These are phyloP conservation scores for Malus domestica DNA, from an alignment of 306 rosid species.

Conservation along the genomic window DNA sequence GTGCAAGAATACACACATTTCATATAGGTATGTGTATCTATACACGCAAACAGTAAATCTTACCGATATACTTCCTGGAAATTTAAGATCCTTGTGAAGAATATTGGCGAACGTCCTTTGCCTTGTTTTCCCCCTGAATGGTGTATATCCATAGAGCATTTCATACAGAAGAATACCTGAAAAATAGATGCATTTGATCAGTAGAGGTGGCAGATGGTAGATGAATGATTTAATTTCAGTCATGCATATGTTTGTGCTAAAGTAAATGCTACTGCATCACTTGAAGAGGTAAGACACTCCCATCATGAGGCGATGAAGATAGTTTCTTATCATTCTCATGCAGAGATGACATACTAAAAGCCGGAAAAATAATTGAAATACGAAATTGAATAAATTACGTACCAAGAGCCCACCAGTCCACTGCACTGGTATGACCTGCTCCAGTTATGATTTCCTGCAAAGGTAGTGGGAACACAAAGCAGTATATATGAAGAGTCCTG, in stretches of 20 bases:
- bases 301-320: background rate
- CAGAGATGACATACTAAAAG: background rate
- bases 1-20: background rate
- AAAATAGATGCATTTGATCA: background rate
- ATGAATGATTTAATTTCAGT: background rate
- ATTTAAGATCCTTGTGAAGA: slow-evolving; percentile 94
- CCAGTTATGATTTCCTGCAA: slow-evolving; percentile 93
- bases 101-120: slow-evolving; percentile 84
- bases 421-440: slow-evolving; percentile 94
- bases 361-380: background rate
- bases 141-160: slow-evolving; percentile 89
- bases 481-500: slow-evolving; percentile 4
- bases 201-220: background rate
- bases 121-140: slow-evolving; percentile 90
- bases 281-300: background rate
- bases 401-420: slow-evolving; percentile 99
- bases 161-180: slow-evolving; percentile 82
- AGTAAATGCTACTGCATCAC: background rate
- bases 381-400: slow-evolving; percentile 9
- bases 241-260: background rate
- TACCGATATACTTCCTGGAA: slow-evolving; percentile 74
- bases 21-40: background rate
- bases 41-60: slow-evolving; percentile 6
- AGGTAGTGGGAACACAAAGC: slow-evolving; percentile 2
- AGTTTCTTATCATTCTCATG: background rate